Conservation (phyloP, 768 basidiomycete species). For the Galerina sulciceps region DNA sequence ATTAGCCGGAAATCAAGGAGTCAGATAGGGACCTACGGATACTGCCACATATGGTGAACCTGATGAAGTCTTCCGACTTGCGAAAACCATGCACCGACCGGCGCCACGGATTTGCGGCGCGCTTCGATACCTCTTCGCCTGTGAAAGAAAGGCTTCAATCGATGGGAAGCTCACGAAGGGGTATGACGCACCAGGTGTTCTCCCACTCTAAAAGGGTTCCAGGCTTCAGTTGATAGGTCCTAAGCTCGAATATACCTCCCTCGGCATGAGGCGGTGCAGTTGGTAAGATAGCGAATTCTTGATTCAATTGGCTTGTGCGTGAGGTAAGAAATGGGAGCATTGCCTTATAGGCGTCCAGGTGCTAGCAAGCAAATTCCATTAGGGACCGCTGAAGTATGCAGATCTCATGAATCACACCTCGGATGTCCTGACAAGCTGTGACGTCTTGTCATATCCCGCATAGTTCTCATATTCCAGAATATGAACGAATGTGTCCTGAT, state of each 20-base stretch:
- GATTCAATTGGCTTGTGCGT: conserved; percentile 78
- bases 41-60: conserved; percentile 98
- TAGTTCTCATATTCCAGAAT: conserved; percentile 96
- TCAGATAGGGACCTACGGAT: conserved; percentile 61
- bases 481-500: conserved; percentile 80
- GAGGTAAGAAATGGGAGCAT: conserved; percentile 79
- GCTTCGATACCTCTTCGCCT: conserved; percentile 97
- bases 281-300: conserved; percentile 96
- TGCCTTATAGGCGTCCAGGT: conserved; percentile 66
- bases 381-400: background rate
- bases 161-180: conserved; percentile 2
- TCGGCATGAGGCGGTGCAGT: conserved; percentile 84
- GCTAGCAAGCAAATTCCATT: conserved; percentile 40
- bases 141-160: conserved; percentile 3
- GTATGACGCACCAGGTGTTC: conserved; percentile 70
- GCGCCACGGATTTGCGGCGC: conserved; percentile 82
- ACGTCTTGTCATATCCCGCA: conserved; percentile 83
- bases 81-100: conserved; percentile 92
- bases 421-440: conserved; percentile 62
- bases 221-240: conserved; percentile 86
- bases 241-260: conserved; percentile 93
- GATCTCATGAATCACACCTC: conserved; percentile 49
- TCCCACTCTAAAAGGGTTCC: conserved; percentile 97
- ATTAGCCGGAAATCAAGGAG: conserved; percentile 8
- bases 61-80: conserved; percentile 84